Base-by-base conservation (phyloP, 208 protist genomes). In the Strigomonas galati region DNA sequence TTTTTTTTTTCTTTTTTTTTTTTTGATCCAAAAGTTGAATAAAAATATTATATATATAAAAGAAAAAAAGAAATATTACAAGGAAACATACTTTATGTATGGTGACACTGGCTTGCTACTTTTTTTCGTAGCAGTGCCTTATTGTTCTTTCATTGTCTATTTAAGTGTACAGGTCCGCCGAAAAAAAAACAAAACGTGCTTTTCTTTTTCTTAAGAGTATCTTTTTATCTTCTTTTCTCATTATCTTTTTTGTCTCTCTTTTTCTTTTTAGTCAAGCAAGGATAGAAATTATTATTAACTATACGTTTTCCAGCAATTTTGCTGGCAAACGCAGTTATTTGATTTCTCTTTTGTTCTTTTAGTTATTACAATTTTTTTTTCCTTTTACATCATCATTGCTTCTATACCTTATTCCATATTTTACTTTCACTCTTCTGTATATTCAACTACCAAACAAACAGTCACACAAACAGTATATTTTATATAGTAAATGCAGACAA, bases 301-400 rank as follows among this genome's bases (percentile, higher is more conserved):
- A 7, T 49, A 19, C 12, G 17, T 24, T 32, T 7, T 46, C 58
- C 23, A 9, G 10, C 14, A 60, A 35, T 30, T 10, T 24, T 24
- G 21, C 49, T 6, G 49, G 21, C 7, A 54, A 28, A 28, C 6
- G 15, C 14, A 48, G 43, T 48, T 48, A n/a, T 48, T 61, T 61
- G n/a, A 58, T 30, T 26, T 19, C 21, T 71, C 46, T 54, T 73
- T 62, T 69, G 40, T 67, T 62, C 59, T 59, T 60, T 69, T 74
- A 46, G 28, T 57, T 70, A 46, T 54, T 5, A 28, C 28, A 31
- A 64, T 55, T 67, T 21, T 69, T 65, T 67, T 56, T 72, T 72
- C 72, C 59, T 68, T 32, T 51, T 63, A 30, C 27, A 65, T 21
- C 37, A 62, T 52, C 62, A 31, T 28, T 71, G 65, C 26, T 35